Evolutionary conservation across 2,329 filamentous ascomycete genomes (phyloP), one percentile per base, ranked within the genome.

Genomic region (Didymellaceae sp.): DNA sequence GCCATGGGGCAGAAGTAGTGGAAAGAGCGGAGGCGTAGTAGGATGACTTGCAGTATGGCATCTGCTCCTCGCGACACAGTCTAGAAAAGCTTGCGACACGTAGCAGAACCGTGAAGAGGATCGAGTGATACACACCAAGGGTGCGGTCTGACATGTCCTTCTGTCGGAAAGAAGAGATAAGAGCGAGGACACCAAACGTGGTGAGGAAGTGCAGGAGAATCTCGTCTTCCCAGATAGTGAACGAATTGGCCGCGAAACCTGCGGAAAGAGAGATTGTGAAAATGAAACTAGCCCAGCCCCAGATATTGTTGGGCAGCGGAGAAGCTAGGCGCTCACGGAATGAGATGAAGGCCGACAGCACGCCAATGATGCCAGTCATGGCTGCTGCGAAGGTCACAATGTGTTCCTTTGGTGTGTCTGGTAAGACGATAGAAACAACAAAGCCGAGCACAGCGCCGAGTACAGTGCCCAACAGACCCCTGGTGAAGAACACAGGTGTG

Each of bases 181-280:
- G 82, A 26, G 88, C 84, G n/a, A 87, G 80, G 6, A 91, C 74
- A 22, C 91, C 92, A 68, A 97, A 97, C 0, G 92, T 94, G 2
- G 86, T 85, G 51, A 97, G 83, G 76, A 97, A 93, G 77, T 96
- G 96, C 3, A 96, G 80, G 4, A 96, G 81, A 47, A 97, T 97
- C 11, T 91, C 89, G 67, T 99, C 94, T 76, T 99, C 94, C 92
- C 94, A 99, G 59, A 99, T 96, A 0, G 93, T 97, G 75, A 92
- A 99, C 0, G 94, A 99, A 75, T 99, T 99, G 3, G 94, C 94
- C 0, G 93, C 93, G 71, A 97, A 99, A 6, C 94, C 93, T 42
- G 90, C 78, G n/a, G 91, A 95, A 67, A 96, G 90, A 54, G 88
- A 86, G n/a, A 91, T 72, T 0, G 91, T 91, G 61, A 96, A 91